Conservation (phyloP, 1,284 basidiomycete genomes). For the Ceratobasidium sp. region DNA sequence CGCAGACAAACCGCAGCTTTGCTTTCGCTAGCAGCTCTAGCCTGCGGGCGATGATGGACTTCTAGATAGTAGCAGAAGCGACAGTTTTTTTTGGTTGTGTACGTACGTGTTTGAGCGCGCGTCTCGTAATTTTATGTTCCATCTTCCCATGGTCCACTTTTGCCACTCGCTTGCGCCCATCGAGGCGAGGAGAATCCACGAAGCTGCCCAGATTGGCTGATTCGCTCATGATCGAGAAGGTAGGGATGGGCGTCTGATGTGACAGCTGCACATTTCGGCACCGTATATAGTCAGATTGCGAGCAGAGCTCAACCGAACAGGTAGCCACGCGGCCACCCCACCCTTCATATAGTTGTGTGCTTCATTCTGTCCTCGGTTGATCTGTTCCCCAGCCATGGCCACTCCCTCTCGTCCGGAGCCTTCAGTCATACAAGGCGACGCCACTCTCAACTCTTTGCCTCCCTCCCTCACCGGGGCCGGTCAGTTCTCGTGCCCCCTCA, state of each 20-base stretch:
- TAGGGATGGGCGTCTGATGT: background rate
- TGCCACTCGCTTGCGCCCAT: background rate
- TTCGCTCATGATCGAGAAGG: background rate
- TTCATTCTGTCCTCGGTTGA: too few relatives aligned
- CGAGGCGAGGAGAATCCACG: background rate
- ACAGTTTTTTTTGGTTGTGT: conserved; percentile 52
- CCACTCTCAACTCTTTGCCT: background rate
- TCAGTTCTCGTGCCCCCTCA: background rate
- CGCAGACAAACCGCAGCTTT: conserved; percentile 51
- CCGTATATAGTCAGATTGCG: background rate
- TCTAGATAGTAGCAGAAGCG: conserved; percentile 68
- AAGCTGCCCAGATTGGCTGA: background rate
- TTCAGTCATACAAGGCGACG: background rate
- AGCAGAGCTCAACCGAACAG: too few relatives aligned
- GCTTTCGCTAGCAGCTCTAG: conserved; percentile 60
- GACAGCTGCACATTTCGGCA: background rate
- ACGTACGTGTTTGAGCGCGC: background rate
- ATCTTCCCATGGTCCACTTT: background rate
- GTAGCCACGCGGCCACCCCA: background rate
- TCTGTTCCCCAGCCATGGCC: background rate
- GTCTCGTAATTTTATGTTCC: background rate
- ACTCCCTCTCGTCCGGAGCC: conserved; percentile 21
- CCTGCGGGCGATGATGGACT: conserved; percentile 60
- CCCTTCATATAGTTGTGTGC: too few relatives aligned
- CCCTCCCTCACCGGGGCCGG: background rate